Evolutionary conservation across 768 basidiomycete genomes (phyloP).

Genomic region (Boletus sp.): DNA sequence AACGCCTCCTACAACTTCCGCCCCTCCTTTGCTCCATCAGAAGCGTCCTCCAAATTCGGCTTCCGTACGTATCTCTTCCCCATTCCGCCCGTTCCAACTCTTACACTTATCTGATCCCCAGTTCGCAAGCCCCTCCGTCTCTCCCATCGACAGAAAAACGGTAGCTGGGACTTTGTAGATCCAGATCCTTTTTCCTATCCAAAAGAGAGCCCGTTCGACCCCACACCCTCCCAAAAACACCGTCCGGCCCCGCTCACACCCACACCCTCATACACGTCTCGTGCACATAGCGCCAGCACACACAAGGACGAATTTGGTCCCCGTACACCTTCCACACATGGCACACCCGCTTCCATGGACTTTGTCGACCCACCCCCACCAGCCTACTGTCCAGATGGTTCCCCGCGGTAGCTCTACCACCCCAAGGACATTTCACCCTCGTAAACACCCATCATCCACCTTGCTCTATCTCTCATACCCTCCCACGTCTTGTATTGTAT

Average conservation of each 20-base stretch:
- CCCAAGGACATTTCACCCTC: constrained; percentile 1
- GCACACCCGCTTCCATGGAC: constrained; percentile 1
- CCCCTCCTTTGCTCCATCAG: constrained; percentile 24
- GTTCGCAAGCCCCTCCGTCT: constrained; percentile 28
- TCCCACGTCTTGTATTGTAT: not conserved
- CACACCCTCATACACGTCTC: constrained; percentile 5
- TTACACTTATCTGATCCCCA: not conserved
- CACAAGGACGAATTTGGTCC: constrained; percentile 22
- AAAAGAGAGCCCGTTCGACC: constrained; percentile 2
- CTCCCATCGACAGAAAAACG: constrained; percentile 14
- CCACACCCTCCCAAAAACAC: constrained; percentile 1
- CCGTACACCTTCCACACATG: constrained; percentile 16
- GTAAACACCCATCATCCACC: not conserved
- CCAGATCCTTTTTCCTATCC: constrained; percentile 18
- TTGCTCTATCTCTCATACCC: not conserved
- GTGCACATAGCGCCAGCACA: constrained; percentile 13
- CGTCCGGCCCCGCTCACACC: constrained; percentile 16
- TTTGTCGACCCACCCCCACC: constrained; percentile 29
- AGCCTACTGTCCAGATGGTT: constrained; percentile 21
- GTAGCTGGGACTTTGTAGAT: constrained; percentile 34
- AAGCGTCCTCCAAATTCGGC: constrained; percentile 28
- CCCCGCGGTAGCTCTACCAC: constrained; percentile 3
- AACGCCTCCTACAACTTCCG: not conserved
- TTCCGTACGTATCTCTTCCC: constrained; percentile 19
- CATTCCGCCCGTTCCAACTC: not conserved